Percentiles rank a stretch among this genome's conserved stretches.
These are phyloP conservation scores for Aechmea fasciata DNA, from an alignment of 176 grass and related monocot genomes.

Conservation along the genomic window DNA sequence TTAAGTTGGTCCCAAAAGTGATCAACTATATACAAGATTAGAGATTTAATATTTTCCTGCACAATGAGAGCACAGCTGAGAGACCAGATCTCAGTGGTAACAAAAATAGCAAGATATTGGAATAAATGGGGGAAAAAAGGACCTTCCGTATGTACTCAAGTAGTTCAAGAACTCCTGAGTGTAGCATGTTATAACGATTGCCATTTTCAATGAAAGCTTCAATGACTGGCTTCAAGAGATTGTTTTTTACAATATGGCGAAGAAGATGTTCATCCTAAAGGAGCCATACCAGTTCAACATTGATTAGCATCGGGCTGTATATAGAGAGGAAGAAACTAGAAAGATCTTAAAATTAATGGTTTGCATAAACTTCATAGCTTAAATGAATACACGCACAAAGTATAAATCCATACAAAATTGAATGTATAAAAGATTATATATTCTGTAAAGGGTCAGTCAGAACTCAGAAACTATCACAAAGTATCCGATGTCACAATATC, in stretches of 20 bases:
- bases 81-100: neutral
- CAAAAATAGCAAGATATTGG: conserved; percentile 8
- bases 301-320: neutral
- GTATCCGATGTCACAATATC: too few relatives aligned
- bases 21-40: conserved; percentile 52
- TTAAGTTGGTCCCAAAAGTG: conserved; percentile 52
- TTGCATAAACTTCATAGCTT: too few relatives aligned
- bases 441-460: too few relatives aligned
- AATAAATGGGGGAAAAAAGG: conserved; percentile 1
- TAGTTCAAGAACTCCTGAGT: conserved; percentile 62
- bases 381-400: too few relatives aligned
- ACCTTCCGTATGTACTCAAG: conserved; percentile 85
- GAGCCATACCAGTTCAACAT: neutral
- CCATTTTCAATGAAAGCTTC: conserved; percentile 67
- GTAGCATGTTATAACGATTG: conserved; percentile 75
- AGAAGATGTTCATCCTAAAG: conserved; percentile 77
- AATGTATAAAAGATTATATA: too few relatives aligned
- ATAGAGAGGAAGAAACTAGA: neutral
- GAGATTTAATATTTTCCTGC: conserved; percentile 62
- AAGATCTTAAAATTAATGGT: neutral
- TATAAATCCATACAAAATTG: too few relatives aligned
- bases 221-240: conserved; percentile 77
- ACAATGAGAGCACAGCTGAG: conserved; percentile 20
- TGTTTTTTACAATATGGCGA: conserved; percentile 47
- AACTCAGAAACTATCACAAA: too few relatives aligned